Evolutionary conservation across 768 basidiomycete species (phyloP), one percentile per base, ranked within the genome.

Genomic region (Podaxis sp.): DNA sequence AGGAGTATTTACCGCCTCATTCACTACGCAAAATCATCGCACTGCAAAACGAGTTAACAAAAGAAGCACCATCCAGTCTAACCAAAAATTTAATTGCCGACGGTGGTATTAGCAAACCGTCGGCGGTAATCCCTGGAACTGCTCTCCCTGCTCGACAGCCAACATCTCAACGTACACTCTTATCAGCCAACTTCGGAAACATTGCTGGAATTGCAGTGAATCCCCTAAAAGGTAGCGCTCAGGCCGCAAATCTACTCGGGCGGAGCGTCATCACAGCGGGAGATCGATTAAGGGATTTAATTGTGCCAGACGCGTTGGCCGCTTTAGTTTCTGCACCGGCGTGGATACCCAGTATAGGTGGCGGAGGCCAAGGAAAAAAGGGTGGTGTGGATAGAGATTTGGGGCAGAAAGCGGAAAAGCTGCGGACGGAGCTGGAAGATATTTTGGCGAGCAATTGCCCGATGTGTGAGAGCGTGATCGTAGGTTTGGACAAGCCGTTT

Each of bases 271-370:
- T 95, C 26, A 92, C 90, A 22, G 95, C 95, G 0, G 93, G 95
- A 4, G 96, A 98, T 74, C 85, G 87, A 61, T 75, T 99, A 57
- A 84, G 95, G 48, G 95, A 98, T 72, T 80, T 99, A 56, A 96
- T 99, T 69, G 78, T 98, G 7, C 97, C 97, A 12, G 97, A 99
- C 69, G 92, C 95, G 2, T 82, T 99, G 13, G 95, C 93, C 30
- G 84, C 86, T 36, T 84, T 94, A 22, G 90, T 99, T 59, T 87
- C 90, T 1, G 83, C 89, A 4, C 89, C 90, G 3, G 74, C 74
- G 17, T 93, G 90, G 90, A 88, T 92, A 67, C 88, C 90, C 22
- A 84, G 86, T 33, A 87, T 89, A 65, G 85, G 83, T 12, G 78
- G 80, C 19, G 80, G 80, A 4, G 82, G 78, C 55, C 44, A 83